These are phyloP conservation scores for Gymnopilus dilepis DNA, from an alignment of 768 basidiomycete genomes.

Conservation along the genomic window DNA sequence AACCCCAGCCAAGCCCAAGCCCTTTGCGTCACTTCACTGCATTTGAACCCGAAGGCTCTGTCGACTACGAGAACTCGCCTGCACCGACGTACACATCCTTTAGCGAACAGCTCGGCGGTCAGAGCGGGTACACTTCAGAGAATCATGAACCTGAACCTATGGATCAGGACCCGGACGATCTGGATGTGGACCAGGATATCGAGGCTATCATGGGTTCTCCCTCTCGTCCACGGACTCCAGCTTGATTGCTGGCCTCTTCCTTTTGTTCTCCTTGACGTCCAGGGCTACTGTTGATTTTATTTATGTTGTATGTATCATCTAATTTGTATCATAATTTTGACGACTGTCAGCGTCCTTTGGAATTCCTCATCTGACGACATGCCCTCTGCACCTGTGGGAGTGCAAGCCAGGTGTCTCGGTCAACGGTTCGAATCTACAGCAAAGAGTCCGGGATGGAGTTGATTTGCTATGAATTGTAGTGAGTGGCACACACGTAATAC, in stretches of 20 bases:
- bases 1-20: conserved; percentile 43
- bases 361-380: not conserved
- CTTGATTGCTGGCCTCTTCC: conserved; percentile 11
- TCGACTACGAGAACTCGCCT: conserved; percentile 49
- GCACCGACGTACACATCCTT: conserved; percentile 57
- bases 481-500: too few relatives aligned
- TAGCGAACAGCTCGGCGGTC: conserved; percentile 50
- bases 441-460: too few relatives aligned
- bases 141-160: conserved; percentile 29
- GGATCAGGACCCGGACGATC: conserved; percentile 25
- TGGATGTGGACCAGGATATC: conserved; percentile 37
- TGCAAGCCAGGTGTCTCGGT: too few relatives aligned
- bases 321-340: not conserved
- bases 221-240: conserved; percentile 17
- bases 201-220: conserved; percentile 27
- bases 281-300: not conserved
- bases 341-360: not conserved
- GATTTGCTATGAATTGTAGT: too few relatives aligned
- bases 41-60: conserved; percentile 34
- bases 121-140: conserved; percentile 65
- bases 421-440: too few relatives aligned
- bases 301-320: conserved; percentile 2
- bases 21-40: conserved; percentile 50
- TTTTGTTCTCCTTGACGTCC: not conserved
- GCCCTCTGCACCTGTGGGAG: not conserved